Conservation (phyloP, 2,329 filamentous ascomycete genomes). For the Truncatella angustata region DNA sequence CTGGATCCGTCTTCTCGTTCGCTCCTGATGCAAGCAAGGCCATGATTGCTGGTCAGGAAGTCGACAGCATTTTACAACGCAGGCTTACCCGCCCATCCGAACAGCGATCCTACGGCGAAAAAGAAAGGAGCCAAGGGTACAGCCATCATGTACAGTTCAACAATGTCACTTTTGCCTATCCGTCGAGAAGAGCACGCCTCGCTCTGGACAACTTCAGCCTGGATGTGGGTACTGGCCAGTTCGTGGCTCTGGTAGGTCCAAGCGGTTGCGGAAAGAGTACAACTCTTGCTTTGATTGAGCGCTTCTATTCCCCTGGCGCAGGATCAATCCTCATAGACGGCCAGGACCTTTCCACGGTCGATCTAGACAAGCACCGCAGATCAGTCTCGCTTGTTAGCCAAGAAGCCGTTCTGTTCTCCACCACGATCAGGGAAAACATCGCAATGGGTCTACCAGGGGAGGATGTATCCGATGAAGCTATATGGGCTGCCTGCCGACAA, state of each 20-base stretch:
- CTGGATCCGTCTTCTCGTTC: slow-evolving; percentile 63
- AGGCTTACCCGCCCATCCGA: slow-evolving; percentile 11
- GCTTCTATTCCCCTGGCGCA: slow-evolving; percentile 64
- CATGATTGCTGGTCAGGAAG: slow-evolving; percentile 17
- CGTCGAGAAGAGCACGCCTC: slow-evolving; percentile 41
- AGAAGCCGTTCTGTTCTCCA: slow-evolving; percentile 67
- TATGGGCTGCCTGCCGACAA: slow-evolving; percentile 50
- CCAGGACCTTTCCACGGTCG: slow-evolving; percentile 52
- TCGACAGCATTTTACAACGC: slow-evolving; percentile 10
- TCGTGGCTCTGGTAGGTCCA: slow-evolving; percentile 64
- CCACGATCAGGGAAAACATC: slow-evolving; percentile 58
- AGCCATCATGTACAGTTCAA: slow-evolving; percentile 45
- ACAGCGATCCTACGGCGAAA: slow-evolving; percentile 32
- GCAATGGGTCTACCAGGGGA: slow-evolving; percentile 56
- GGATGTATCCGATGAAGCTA: slow-evolving; percentile 45
- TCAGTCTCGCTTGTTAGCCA: slow-evolving; percentile 68
- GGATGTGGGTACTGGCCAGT: slow-evolving; percentile 61
- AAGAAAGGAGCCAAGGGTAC: slow-evolving; percentile 28
- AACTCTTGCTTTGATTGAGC: slow-evolving; percentile 59
- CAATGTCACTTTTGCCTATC: slow-evolving; percentile 55
- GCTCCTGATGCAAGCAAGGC: background rate
- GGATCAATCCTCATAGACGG: slow-evolving; percentile 63
- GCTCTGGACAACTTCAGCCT: slow-evolving; percentile 55
- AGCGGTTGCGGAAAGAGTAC: slow-evolving; percentile 69
- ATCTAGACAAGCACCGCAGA: slow-evolving; percentile 58